These are phyloP conservation scores for Monascus ruber DNA, from an alignment of 2,329 filamentous ascomycete genomes.

Conservation along the genomic window DNA sequence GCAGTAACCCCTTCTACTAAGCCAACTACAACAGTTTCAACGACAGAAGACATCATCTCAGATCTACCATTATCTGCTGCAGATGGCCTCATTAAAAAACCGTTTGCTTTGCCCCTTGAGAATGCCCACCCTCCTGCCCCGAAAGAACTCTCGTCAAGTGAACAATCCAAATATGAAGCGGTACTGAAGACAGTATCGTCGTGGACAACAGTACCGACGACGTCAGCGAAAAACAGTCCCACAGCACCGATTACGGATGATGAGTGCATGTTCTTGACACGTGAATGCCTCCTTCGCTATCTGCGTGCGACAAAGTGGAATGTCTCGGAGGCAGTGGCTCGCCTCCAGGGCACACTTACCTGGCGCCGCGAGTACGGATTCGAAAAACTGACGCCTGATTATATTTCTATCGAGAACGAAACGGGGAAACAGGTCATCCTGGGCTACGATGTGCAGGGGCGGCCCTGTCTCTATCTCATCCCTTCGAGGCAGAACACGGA, in stretches of 20 bases:
- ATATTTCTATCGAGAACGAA: slow-evolving; percentile 88
- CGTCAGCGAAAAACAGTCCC: slow-evolving; percentile 46
- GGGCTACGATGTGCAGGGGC: slow-evolving; percentile 72
- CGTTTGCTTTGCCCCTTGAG: slow-evolving; percentile 47
- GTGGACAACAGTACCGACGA: slow-evolving; percentile 61
- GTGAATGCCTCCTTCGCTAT: slow-evolving; percentile 85
- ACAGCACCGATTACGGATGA: slow-evolving; percentile 58
- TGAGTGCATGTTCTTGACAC: slow-evolving; percentile 82
- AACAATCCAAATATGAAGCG: slow-evolving; percentile 68
- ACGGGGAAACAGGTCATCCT: slow-evolving; percentile 89
- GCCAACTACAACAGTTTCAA: neutral
- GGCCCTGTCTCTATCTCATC: slow-evolving; percentile 85
- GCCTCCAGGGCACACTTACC: slow-evolving; percentile 66
- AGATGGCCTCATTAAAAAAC: slow-evolving; percentile 40
- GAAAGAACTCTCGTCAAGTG: slow-evolving; percentile 58
- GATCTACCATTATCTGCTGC: slow-evolving; percentile 26
- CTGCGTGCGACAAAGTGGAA: slow-evolving; percentile 90
- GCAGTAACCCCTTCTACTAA: neutral
- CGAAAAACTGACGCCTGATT: slow-evolving; percentile 60
- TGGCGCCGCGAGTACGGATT: slow-evolving; percentile 91
- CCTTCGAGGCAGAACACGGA: slow-evolving; percentile 91
- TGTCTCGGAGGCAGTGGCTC: slow-evolving; percentile 60
- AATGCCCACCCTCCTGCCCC: slow-evolving; percentile 46
- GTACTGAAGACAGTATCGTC: slow-evolving; percentile 58
- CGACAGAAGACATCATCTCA: slow-evolving; percentile 10